Conservation (phyloP, 2,329 filamentous ascomycete genomes). For the Exophiala oligosperma region DNA sequence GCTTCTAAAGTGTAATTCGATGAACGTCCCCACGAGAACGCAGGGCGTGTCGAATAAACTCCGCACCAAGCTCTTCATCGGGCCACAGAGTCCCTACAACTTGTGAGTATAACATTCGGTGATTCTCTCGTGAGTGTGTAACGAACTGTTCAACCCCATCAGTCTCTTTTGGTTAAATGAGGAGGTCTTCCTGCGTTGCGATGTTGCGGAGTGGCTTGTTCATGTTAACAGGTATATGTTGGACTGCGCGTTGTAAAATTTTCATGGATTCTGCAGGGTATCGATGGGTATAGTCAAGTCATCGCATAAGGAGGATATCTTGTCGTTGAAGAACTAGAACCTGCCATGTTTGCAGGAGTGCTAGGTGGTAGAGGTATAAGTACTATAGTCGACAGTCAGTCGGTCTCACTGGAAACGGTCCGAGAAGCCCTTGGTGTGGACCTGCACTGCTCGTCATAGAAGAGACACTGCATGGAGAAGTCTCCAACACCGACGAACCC, state of each 20-base stretch:
- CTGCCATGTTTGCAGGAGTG: too few species aligned
- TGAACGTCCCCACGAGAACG: background rate
- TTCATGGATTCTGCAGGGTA: slow-evolving; percentile 23
- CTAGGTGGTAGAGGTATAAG: too few species aligned
- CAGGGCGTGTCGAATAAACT: background rate
- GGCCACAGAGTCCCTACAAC: background rate
- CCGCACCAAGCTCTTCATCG: background rate
- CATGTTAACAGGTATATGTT: slow-evolving; percentile 24
- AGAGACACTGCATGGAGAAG: too few species aligned
- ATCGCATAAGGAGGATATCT: slow-evolving; percentile 29
- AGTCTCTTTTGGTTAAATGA: background rate
- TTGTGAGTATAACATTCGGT: background rate
- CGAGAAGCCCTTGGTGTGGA: too few species aligned
- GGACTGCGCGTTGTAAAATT: slow-evolving; percentile 23
- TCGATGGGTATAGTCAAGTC: slow-evolving; percentile 24
- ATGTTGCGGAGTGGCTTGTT: slow-evolving; percentile 19
- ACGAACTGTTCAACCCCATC: slow-evolving; percentile 2
- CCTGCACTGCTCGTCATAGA: too few species aligned
- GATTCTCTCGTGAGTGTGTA: background rate
- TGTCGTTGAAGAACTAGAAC: slow-evolving; percentile 15
- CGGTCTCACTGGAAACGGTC: too few species aligned
- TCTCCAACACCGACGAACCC: too few species aligned
- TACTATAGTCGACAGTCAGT: too few species aligned
- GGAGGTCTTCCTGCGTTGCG: background rate
- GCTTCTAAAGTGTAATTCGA: slow-evolving; percentile 1